Evolutionary conservation across 805 yeast genomes (phyloP).

Genomic region (Cyberlindnera galapagoensis): DNA sequence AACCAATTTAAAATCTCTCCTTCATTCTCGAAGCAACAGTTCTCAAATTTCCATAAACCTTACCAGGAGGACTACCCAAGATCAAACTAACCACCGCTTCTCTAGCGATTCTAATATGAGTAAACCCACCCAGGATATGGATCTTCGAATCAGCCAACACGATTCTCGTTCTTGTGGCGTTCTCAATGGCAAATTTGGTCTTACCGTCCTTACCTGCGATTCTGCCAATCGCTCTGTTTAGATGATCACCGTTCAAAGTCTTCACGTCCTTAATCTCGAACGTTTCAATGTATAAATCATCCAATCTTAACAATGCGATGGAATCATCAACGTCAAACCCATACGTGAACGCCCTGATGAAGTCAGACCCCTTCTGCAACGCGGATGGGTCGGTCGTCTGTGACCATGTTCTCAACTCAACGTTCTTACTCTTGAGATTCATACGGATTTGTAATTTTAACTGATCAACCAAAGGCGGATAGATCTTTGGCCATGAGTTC

Average conservation of each 20-base stretch:
- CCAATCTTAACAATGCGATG: conserved; percentile 86
- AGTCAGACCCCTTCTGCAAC: conserved; percentile 96
- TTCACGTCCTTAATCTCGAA: conserved; percentile 97
- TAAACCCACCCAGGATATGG: conserved; percentile 94
- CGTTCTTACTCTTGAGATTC: conserved; percentile 84
- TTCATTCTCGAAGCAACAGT: conserved; percentile 96
- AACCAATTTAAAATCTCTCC: conserved; percentile 63
- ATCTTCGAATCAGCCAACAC: conserved; percentile 96
- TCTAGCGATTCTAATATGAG: conserved; percentile 97
- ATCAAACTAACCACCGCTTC: conserved; percentile 92
- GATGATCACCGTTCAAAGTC: conserved; percentile 91
- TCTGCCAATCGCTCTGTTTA: conserved; percentile 98
- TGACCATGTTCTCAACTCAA: conserved; percentile 77
- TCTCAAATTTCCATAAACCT: conserved; percentile 94
- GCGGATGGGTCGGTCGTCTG: conserved; percentile 89
- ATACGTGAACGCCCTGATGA: conserved; percentile 87
- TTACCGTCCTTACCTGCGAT: conserved; percentile 99
- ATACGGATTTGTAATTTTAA: conserved; percentile 92
- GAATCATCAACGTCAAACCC: conserved; percentile 98
- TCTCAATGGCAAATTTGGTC: conserved; percentile 97
- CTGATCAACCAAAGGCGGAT: conserved; percentile 94
- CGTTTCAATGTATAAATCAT: conserved; percentile 94
- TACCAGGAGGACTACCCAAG: conserved; percentile 97
- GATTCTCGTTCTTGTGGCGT: conserved; percentile 96
- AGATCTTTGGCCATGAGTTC: conserved; percentile 85